Conservation (phyloP, 352 stramenopile genomes). For the Globisporangium alternatum region DNA sequence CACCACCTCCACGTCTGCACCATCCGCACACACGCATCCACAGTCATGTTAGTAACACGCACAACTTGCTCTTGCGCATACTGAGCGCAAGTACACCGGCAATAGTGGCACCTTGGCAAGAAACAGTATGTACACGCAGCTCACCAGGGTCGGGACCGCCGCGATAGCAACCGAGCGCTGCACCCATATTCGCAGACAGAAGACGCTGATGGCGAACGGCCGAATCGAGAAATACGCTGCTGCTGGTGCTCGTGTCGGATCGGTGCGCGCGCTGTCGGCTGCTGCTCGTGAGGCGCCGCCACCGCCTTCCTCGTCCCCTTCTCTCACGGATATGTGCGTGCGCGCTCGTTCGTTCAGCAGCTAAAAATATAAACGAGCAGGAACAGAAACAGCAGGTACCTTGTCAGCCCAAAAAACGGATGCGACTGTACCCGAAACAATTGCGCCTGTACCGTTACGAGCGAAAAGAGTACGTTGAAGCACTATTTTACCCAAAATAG, state of each 20-base stretch:
- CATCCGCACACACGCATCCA: background rate
- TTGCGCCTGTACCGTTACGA: background rate
- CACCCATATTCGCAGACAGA: conserved; percentile 40
- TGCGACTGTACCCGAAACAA: background rate
- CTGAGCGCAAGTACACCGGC: background rate
- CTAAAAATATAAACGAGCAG: conserved; percentile 8
- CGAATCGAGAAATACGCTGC: conserved; percentile 5
- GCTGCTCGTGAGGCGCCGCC: background rate
- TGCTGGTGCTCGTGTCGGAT: background rate
- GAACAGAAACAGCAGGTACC: background rate
- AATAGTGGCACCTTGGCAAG: background rate
- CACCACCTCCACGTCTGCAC: conserved; percentile 20
- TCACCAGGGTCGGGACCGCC: conserved; percentile 21
- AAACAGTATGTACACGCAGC: background rate
- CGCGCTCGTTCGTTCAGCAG: background rate
- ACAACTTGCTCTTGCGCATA: background rate
- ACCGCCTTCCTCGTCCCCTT: background rate
- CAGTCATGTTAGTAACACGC: background rate
- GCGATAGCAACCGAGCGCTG: conserved; percentile 53
- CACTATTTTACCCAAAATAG: background rate
- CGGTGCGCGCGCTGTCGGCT: background rate
- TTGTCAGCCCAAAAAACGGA: conserved; percentile 1
- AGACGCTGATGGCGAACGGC: background rate
- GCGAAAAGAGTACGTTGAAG: background rate
- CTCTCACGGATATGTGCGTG: background rate